Evolutionary conservation across 1,284 basidiomycete genomes (phyloP), one percentile per base, ranked within the genome.

Genomic region (Bondarzewia mesenterica): DNA sequence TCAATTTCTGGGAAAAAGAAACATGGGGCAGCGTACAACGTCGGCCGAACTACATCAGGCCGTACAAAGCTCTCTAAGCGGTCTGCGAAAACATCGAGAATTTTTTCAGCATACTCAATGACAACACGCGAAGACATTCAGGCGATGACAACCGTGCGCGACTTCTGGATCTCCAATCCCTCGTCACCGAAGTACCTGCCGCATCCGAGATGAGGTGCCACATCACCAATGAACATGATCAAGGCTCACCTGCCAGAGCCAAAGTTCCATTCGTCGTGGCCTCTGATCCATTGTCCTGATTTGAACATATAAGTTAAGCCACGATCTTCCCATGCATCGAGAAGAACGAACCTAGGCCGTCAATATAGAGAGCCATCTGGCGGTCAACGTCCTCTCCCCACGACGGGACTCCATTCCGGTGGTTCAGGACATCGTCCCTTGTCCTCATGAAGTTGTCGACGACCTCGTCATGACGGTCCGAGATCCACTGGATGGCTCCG

Each of bases 161-260:
- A 32, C 46, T 48, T 45, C 52, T 63, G 53, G n/a, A 60, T 46
- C 27, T 57, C 52, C 14, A 43, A 43, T 5, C 63, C 60, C 12
- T 50, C 47, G 10, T 32, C 48, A 2, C 63, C 62, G 44, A 65
- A 65, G 50, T 65, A 67, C n/a, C 63, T 44, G 7, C 50, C 54
- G 39, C 53, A 48, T 50, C 63, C 61, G 49, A 65, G n/a, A n/a
- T n/a, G n/a, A n/a, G n/a, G n/a, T n/a, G n/a, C n/a, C n/a, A n/a
- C n/a, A n/a, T n/a, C n/a, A n/a, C n/a, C n/a, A n/a, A n/a, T n/a
- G n/a, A n/a, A n/a, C n/a, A n/a, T n/a, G n/a, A n/a, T n/a, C n/a
- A n/a, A n/a, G n/a, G n/a, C n/a, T n/a, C n/a, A n/a, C n/a, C n/a
- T n/a, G n/a, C n/a, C n/a, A 64, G 32, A 46, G 55, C 63, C 63